These are phyloP conservation scores for Ensete ventricosum DNA, from an alignment of 176 grass and related monocot species.

Conservation along the genomic window DNA sequence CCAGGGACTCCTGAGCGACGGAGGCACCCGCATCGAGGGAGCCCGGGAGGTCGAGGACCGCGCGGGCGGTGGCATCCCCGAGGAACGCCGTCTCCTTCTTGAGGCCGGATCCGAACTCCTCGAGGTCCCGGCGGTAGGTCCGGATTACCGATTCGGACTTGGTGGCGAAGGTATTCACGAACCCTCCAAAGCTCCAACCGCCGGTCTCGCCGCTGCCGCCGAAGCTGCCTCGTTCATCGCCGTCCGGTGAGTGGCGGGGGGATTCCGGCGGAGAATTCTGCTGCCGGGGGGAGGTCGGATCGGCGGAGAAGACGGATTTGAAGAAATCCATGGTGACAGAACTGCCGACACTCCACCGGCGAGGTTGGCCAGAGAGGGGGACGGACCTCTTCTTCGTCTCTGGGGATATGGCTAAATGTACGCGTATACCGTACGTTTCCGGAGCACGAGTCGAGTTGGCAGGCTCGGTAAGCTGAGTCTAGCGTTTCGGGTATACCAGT, in stretches of 20 bases:
- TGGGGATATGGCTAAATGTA: too few species aligned
- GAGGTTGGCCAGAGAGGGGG: too few species aligned
- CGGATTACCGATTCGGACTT: slow-evolving; percentile 87
- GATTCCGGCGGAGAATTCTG: slow-evolving; percentile 19
- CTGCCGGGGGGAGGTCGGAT: slow-evolving; percentile 33
- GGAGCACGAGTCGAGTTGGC: too few species aligned
- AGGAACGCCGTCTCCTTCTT: slow-evolving; percentile 74
- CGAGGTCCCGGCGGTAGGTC: slow-evolving; percentile 80
- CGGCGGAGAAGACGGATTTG: slow-evolving; percentile 35
- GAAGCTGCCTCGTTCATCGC: slow-evolving; percentile 8
- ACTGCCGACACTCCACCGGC: background rate
- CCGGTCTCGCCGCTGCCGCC: background rate
- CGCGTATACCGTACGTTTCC: too few species aligned
- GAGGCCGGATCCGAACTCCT: slow-evolving; percentile 83
- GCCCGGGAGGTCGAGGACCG: slow-evolving; percentile 44
- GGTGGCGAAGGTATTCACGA: slow-evolving; percentile 65
- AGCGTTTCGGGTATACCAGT: too few species aligned
- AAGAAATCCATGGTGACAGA: slow-evolving; percentile 80
- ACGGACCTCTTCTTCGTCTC: too few species aligned
- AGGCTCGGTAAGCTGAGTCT: too few species aligned
- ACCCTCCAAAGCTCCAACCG: slow-evolving; percentile 52
- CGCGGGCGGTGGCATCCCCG: slow-evolving; percentile 52
- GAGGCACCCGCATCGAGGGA: slow-evolving; percentile 25
- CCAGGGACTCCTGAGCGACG: slow-evolving; percentile 20
- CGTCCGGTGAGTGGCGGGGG: background rate